phyloP scores from a whole-genome alignment of 1,284 basidiomycete species.

The Ceratorhiza oryzae-sativae region DNA sequence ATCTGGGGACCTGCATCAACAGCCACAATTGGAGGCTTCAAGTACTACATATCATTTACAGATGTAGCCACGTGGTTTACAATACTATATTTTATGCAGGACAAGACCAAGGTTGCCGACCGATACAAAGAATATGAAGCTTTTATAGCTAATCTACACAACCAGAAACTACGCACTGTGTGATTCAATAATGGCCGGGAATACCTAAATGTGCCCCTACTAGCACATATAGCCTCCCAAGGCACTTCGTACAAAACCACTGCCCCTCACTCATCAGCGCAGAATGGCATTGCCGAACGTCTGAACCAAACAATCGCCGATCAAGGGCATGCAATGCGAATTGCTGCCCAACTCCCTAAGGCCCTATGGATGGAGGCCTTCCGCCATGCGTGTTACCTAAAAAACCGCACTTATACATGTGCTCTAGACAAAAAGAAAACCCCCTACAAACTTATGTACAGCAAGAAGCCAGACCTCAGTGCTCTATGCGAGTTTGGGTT shows the following conservation, averaged over 20 bases:
- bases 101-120: neutral
- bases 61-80: neutral
- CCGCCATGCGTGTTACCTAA: constrained; percentile 2
- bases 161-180: neutral
- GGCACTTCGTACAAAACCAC: constrained; percentile 39
- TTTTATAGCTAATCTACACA: neutral
- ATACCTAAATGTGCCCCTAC: neutral
- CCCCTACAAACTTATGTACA: constrained; percentile 45
- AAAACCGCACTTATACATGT: constrained; percentile 36
- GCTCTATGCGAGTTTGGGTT: constrained; percentile 42
- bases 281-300: constrained; percentile 42
- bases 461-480: constrained; percentile 45
- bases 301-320: constrained; percentile 24
- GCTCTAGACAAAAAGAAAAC: constrained; percentile 39
- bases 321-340: constrained; percentile 13
- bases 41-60: neutral
- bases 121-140: constrained; percentile 2
- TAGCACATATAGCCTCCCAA: constrained; percentile 1
- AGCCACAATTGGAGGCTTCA: neutral
- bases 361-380: constrained; percentile 39
- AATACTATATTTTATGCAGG: neutral
- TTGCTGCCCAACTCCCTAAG: constrained; percentile 22
- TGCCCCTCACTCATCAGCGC: constrained; percentile 29
- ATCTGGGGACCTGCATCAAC: neutral
- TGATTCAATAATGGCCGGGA: neutral